Base-by-base conservation (phyloP, 768 basidiomycete genomes). In the Postia placenta region DNA sequence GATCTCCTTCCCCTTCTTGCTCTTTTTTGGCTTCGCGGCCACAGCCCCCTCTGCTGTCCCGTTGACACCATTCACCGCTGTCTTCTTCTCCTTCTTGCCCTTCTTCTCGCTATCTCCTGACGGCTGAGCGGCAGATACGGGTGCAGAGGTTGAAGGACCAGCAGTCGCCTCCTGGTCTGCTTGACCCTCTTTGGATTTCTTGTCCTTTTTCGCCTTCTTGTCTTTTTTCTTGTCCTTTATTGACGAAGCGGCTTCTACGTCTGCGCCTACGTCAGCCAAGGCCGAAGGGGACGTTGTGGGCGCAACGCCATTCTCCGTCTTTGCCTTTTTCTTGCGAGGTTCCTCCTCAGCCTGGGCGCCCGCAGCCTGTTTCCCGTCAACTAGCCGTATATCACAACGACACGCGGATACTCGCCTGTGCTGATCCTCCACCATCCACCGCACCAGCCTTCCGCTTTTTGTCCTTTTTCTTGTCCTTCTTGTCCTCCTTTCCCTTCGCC, bases 171-270 rank as follows among this genome's bases (percentile, higher is more conserved):
- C 54, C 61, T n/a, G n/a, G n/a, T n/a, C n/a, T n/a, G 56, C 48
- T 59, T 56, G 7, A 48, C n/a, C 25, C 24, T 51, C 50, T 58
- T 52, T 47, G 56, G 63, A 52, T 25, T 53, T 56, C 41, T 50
- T 49, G 49, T 59, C 61, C 49, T 66, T 66, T 46, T 63, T 61
- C 27, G 64, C 63, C 55, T 61, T 62, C 37, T 57, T 53, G 38
- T 62, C 57, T 22, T 61, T 62, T 38, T 57, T 53, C 41, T 62
- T 56, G 25, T 49, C 51, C 52, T 55, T 40, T 45, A 45, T 49
- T 28, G 50, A 25, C 2, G 48, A 42, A n/a, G n/a, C n/a, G n/a
- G n/a, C n/a, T n/a, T n/a, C n/a, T n/a, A n/a, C n/a, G n/a, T n/a
- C n/a, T 38, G 50, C 47, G 41, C 27, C 53, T 3, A 48, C 20